These are phyloP conservation scores for Phytophthora quininea DNA, from an alignment of 352 stramenopile genomes.

Conservation along the genomic window DNA sequence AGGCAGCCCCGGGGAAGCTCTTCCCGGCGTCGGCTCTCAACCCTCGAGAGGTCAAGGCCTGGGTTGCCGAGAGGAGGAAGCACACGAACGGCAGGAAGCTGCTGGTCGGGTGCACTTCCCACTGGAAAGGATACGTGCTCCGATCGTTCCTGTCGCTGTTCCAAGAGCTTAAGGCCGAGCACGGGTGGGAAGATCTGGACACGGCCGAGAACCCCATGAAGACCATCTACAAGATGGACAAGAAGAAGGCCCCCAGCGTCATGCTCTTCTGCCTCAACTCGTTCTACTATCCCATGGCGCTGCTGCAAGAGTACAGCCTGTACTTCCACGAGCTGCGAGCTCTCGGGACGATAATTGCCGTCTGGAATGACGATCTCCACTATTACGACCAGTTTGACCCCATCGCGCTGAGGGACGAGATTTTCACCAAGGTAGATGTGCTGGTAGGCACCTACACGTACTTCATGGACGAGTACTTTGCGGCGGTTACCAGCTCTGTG, in stretches of 20 bases:
- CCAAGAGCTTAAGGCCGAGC: slow-evolving; percentile 61
- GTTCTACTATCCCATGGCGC: slow-evolving; percentile 66
- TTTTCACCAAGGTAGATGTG: slow-evolving; percentile 71
- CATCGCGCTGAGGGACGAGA: slow-evolving; percentile 57
- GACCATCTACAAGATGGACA: slow-evolving; percentile 70
- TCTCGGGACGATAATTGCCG: slow-evolving; percentile 68
- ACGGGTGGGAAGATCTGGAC: slow-evolving; percentile 70
- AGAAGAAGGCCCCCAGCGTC: slow-evolving; percentile 63
- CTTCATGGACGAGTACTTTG: slow-evolving; percentile 82
- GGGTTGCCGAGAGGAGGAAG: slow-evolving; percentile 62
- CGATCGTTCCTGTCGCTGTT: slow-evolving; percentile 75
- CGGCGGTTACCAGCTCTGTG: slow-evolving; percentile 49
- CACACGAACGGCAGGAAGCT: slow-evolving; percentile 79
- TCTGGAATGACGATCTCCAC: slow-evolving; percentile 84
- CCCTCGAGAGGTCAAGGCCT: slow-evolving; percentile 60
- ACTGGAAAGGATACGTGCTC: slow-evolving; percentile 71
- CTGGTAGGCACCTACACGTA: slow-evolving; percentile 80
- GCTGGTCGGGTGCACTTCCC: slow-evolving; percentile 63
- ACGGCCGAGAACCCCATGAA: slow-evolving; percentile 57
- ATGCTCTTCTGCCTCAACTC: slow-evolving; percentile 84
- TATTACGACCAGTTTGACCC: slow-evolving; percentile 84
- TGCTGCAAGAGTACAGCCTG: slow-evolving; percentile 61
- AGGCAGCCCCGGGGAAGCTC: slow-evolving; percentile 41
- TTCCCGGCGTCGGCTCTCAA: slow-evolving; percentile 48
- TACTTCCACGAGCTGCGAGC: slow-evolving; percentile 76